A percentile compares a stretch with the other conserved stretches of the same genome.
Evolutionary conservation across 202 grass and related monocot genomes (phyloP).

Genomic region (Eragrostis tef): DNA sequence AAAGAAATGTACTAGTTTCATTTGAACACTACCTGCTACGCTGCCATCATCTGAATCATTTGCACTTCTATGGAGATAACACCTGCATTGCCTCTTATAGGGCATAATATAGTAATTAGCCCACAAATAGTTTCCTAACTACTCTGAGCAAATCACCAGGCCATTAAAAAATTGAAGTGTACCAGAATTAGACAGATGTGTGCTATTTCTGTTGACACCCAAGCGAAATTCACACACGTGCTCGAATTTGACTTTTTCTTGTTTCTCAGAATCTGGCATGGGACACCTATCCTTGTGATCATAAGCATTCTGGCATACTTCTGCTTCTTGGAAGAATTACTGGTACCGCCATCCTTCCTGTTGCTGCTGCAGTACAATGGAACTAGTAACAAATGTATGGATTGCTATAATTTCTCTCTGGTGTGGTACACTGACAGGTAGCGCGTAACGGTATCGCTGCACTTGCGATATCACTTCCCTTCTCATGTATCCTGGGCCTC

Average conservation of each 20-base stretch:
- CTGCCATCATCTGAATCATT: background rate
- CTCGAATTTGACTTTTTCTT: background rate
- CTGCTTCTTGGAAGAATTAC: conserved; percentile 90
- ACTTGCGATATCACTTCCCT: conserved; percentile 81
- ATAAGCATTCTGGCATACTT: conserved; percentile 92
- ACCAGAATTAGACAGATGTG: conserved; percentile 10
- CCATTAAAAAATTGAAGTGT: background rate
- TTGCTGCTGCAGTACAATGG: background rate
- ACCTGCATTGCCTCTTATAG: background rate
- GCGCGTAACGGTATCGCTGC: conserved; percentile 61
- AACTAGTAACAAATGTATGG: background rate
- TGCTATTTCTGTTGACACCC: background rate
- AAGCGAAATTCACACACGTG: background rate
- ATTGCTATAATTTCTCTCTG: background rate
- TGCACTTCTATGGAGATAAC: conserved; percentile 21
- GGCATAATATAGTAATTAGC: background rate
- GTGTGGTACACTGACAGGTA: conserved; percentile 46
- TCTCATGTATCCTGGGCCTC: conserved; percentile 84
- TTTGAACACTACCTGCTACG: background rate
- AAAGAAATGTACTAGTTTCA: background rate
- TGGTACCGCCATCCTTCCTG: conserved; percentile 51
- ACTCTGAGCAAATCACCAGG: conserved; percentile 5
- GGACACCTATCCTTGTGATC: conserved; percentile 74
- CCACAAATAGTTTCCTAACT: background rate
- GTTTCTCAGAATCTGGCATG: conserved; percentile 69